phyloP scores from a whole-genome alignment of 768 basidiomycete species.

The Hydnum rufescens region DNA sequence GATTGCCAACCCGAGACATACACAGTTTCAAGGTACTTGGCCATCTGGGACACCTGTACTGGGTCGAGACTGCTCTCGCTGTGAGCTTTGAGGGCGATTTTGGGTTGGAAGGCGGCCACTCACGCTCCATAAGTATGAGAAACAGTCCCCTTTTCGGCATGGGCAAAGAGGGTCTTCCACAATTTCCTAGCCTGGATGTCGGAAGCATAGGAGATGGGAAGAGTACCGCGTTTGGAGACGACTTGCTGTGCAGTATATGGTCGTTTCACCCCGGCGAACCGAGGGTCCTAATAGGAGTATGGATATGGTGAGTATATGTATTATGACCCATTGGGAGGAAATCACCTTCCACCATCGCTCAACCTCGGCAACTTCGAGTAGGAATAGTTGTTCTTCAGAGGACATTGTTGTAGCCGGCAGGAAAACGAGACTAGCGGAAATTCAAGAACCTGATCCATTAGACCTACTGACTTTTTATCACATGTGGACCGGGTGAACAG shows the following conservation, averaged over 20 bases:
- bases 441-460: too few species aligned
- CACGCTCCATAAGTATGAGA: slow-evolving; percentile 98
- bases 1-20: slow-evolving; percentile 75
- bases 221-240: slow-evolving; percentile 79
- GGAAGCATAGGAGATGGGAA: slow-evolving; percentile 74
- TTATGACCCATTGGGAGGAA: not conserved
- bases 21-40: slow-evolving; percentile 87
- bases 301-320: slow-evolving; percentile 9
- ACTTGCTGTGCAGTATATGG: slow-evolving; percentile 90
- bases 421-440: too few species aligned
- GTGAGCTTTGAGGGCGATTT: not conserved
- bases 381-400: slow-evolving; percentile 35
- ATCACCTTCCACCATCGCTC: slow-evolving; percentile 84
- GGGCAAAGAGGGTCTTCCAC: slow-evolving; percentile 50
- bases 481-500: not conserved
- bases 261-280: slow-evolving; percentile 70
- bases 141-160: slow-evolving; percentile 56
- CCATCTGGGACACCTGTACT: slow-evolving; percentile 98
- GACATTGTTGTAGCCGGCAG: slow-evolving; percentile 9
- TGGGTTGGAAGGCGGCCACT: slow-evolving; percentile 23
- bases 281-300: slow-evolving; percentile 39
- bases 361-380: slow-evolving; percentile 63
- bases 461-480: not conserved
- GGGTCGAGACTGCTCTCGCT: slow-evolving; percentile 61
- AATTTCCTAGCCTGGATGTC: slow-evolving; percentile 74